These are phyloP conservation scores for Conticribra guillardii DNA, from an alignment of 108 stramenopile genomes.

Conservation along the genomic window DNA sequence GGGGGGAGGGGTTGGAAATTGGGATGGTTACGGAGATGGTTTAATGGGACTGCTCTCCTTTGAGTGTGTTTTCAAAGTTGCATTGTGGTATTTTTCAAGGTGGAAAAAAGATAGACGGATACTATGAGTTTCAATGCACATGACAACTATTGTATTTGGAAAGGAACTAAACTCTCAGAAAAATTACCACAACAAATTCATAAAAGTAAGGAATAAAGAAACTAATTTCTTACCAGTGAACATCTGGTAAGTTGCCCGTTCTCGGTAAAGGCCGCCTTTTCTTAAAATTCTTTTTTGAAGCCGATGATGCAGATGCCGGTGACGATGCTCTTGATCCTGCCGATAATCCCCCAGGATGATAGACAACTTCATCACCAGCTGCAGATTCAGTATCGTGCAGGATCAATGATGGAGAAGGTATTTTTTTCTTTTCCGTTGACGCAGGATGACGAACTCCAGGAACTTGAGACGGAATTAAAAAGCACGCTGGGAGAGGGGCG, in stretches of 20 bases:
- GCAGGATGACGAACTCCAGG: conserved; percentile 18
- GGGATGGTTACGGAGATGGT: conserved; percentile 82
- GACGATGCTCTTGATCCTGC: not conserved
- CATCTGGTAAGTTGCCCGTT: conserved; percentile 75
- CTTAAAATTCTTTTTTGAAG: not conserved
- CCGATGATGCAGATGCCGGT: not conserved
- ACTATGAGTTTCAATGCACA: not conserved
- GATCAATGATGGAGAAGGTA: too few species aligned
- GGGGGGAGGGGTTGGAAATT: conserved; percentile 69
- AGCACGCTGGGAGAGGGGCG: conserved; percentile 4
- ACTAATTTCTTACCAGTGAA: conserved; percentile 52
- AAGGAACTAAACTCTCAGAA: not conserved
- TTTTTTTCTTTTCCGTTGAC: conserved; percentile 2
- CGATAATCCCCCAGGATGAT: conserved; percentile 6
- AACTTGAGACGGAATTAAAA: conserved; percentile 45
- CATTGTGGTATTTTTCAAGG: too few species aligned
- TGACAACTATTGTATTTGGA: not conserved
- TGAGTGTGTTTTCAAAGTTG: too few species aligned
- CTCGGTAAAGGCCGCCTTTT: conserved; percentile 8
- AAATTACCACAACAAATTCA: not conserved
- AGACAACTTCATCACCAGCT: conserved; percentile 23
- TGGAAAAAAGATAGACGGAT: too few species aligned
- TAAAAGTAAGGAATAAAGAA: not conserved
- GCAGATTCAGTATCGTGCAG: conserved; percentile 4
- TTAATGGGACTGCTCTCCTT: conserved; percentile 70